Evolutionary conservation across 257 asterid species (phyloP).

Genomic region (Fraxinus americana): DNA sequence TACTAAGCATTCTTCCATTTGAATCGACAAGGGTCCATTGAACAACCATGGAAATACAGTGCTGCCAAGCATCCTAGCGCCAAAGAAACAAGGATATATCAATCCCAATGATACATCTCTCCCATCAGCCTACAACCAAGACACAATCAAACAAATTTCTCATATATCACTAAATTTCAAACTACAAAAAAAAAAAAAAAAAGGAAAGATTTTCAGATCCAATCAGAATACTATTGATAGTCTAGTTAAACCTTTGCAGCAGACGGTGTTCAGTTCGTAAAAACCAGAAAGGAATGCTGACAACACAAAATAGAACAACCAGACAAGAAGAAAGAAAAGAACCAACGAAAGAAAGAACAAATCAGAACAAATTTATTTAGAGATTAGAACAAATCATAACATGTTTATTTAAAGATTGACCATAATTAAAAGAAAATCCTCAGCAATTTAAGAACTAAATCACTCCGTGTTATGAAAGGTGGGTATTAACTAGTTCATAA

Average conservation of each 20-base stretch:
- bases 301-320: neutral
- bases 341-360: neutral
- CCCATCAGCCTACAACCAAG: slow-evolving; percentile 83
- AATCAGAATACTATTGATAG: neutral
- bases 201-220: slow-evolving; percentile 2
- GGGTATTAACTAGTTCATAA: neutral
- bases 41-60: slow-evolving; percentile 76
- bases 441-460: neutral
- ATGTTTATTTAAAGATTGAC: neutral
- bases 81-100: slow-evolving; percentile 86
- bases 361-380: too few species aligned
- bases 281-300: slow-evolving; percentile 21
- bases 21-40: slow-evolving; percentile 58
- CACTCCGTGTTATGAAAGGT: neutral
- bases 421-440: neutral
- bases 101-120: slow-evolving; percentile 76
- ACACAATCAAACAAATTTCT: slow-evolving; percentile 26
- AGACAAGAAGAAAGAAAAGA: neutral
- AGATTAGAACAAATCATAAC: neutral
- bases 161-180: slow-evolving; percentile 14
- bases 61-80: slow-evolving; percentile 95
- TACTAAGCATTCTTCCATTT: slow-evolving; percentile 69
- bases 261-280: neutral
- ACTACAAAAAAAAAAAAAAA: neutral
- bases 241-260: neutral